Base-by-base conservation (phyloP, 2,329 filamentous ascomycete species). In the Aspergillus felis region DNA sequence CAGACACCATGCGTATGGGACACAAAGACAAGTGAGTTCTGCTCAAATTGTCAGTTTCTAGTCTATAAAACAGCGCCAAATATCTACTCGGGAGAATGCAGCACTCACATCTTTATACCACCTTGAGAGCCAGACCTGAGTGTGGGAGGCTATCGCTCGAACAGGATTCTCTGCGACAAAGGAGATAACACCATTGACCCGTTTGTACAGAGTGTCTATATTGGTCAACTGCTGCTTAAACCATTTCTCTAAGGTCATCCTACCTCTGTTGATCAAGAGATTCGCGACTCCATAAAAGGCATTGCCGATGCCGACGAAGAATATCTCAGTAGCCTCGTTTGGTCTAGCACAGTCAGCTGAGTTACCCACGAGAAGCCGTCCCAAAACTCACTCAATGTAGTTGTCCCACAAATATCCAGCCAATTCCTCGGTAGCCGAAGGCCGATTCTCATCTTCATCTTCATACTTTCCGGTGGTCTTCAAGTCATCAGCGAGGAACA, bases 401-500 rank as follows among this genome's bases (percentile, higher is more conserved):
- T 99, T 99, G 66, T 97, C 92, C 94, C 94, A 99, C 14, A 99
- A 79, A 68, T 96, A 97, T 59, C 84, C 86, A 4, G 93, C 85
- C 10, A 97, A 78, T 59, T 93, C 87, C 60, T 89, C 86, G 0
- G 81, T 82, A 54, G 80, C 79, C 25, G 71, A 71, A 59, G 84
- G 87, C 72, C 84, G 84, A 55, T 70, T 75, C 64, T 63, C 76
- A 58, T 76, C 69, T 8, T 76, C 72, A 7, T 80, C 78, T 60
- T 88, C 72, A 47, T 81, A 75, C 60, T 63, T 66, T 22, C 62
- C 64, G 28, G 59, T 58, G 25, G 62, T 25, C 70, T 72, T 62
- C 61, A 67, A 65, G 57, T 66, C 68, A 62, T 73, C 64, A 70
- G 66, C 62, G 51, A 27, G 25, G 8, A 44, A 35, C 25, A 35